A percentile compares a stretch with the other conserved stretches of the same genome.
These are phyloP conservation scores for Mycena venus DNA, from an alignment of 768 basidiomycete genomes.

Conservation along the genomic window DNA sequence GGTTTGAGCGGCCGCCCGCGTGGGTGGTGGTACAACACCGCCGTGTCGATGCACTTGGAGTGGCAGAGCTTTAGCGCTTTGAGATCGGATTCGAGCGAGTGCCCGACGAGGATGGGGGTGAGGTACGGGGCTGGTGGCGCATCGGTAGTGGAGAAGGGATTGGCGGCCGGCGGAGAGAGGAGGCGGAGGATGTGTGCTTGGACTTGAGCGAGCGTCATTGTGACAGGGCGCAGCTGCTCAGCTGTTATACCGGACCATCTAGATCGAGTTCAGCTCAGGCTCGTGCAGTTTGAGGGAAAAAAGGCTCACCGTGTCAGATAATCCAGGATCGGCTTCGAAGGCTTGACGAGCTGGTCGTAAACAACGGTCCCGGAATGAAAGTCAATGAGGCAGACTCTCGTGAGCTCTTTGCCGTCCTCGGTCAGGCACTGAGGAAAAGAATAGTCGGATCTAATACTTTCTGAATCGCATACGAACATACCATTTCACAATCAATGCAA, in stretches of 20 bases:
- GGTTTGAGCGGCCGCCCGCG: constrained; percentile 95
- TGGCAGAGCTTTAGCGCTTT: constrained; percentile 90
- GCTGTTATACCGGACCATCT: constrained; percentile 97
- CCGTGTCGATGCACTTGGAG: constrained; percentile 92
- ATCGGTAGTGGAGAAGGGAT: constrained; percentile 56
- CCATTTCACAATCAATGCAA: constrained; percentile 98
- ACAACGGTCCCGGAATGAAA: constrained; percentile 77
- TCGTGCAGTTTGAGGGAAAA: neutral
- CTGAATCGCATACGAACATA: constrained; percentile 46
- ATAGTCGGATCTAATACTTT: constrained; percentile 3
- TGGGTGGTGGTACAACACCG: constrained; percentile 91
- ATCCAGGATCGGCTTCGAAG: constrained; percentile 85
- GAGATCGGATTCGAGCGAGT: constrained; percentile 96
- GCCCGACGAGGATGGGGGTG: constrained; percentile 89
- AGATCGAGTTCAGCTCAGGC: neutral
- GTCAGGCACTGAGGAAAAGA: constrained; percentile 77
- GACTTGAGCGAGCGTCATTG: constrained; percentile 83
- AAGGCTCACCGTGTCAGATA: constrained; percentile 87
- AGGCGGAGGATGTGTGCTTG: constrained; percentile 78
- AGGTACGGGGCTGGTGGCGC: constrained; percentile 52
- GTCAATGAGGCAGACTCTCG: constrained; percentile 89
- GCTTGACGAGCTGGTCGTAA: constrained; percentile 93
- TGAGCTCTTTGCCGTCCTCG: constrained; percentile 90
- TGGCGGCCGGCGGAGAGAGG: constrained; percentile 63
- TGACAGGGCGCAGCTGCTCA: constrained; percentile 74